A percentile compares a stretch with the other conserved stretches of the same genome.
Conservation (phyloP, 176 grass and related monocot genomes). For the Triticum aestivum region DNA sequence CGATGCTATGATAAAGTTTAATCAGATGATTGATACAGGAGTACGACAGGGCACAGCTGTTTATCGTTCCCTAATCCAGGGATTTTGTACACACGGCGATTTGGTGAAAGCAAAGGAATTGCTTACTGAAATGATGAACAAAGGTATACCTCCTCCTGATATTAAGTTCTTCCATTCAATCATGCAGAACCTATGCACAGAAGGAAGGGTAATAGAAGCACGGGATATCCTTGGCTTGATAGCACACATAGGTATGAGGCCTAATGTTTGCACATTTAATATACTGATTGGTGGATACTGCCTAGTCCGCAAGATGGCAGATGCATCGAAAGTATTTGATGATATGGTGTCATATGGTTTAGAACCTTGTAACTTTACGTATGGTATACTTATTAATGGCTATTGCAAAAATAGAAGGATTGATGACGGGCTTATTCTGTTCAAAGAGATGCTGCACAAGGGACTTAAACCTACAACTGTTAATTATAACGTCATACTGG, state of each 20-base stretch:
- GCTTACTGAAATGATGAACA: not conserved
- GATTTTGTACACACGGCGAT: not conserved
- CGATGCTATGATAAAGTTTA: no score
- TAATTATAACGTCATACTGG: not conserved
- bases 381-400: not conserved
- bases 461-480: not conserved
- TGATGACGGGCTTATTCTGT: not conserved
- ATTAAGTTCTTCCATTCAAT: not conserved
- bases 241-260: not conserved
- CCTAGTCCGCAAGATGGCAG: not conserved
- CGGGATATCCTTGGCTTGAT: not conserved
- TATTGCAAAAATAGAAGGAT: not conserved
- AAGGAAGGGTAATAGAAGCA: constrained; percentile 1
- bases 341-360: not conserved
- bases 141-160: not conserved
- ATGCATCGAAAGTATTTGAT: not conserved
- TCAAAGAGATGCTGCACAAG: not conserved
- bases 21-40: no score
- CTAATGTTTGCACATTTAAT: not conserved
- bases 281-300: not conserved
- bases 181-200: not conserved
- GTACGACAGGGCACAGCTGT: not conserved
- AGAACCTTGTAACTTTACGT: not conserved
- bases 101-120: not conserved
- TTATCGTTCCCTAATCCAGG: not conserved